Conservation (phyloP, 257 asterid species). For the Pogostemon cablin region DNA sequence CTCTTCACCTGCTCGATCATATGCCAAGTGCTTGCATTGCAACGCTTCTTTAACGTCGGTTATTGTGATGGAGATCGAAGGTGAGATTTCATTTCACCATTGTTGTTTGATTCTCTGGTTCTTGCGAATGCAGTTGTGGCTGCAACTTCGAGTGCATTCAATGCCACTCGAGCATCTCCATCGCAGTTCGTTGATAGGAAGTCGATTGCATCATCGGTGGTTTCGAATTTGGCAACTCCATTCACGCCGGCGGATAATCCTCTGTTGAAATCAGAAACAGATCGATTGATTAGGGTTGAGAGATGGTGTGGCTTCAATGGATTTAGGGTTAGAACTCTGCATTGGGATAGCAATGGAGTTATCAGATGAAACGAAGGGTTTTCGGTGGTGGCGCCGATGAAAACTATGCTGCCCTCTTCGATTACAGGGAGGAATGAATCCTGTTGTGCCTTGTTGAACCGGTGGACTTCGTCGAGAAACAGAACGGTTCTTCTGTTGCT, state of each 20-base stretch:
- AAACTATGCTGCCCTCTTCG: constrained; percentile 85
- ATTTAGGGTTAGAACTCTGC: constrained; percentile 64
- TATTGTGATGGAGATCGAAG: constrained; percentile 16
- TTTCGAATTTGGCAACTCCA: constrained; percentile 25
- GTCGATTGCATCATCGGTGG: constrained; percentile 46
- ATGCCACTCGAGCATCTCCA: constrained; percentile 81
- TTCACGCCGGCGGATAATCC: constrained; percentile 41
- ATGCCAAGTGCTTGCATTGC: constrained; percentile 76
- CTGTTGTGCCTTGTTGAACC: constrained; percentile 89
- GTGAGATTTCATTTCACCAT: background rate
- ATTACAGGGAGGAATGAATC: constrained; percentile 84
- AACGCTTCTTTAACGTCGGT: constrained; percentile 63
- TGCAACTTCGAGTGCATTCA: constrained; percentile 69
- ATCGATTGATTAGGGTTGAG: constrained; percentile 46
- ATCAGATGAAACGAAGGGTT: constrained; percentile 85
- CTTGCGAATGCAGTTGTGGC: constrained; percentile 56
- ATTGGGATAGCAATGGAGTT: constrained; percentile 81
- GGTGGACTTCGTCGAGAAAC: constrained; percentile 87
- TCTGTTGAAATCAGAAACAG: constrained; percentile 42
- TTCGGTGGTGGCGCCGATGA: constrained; percentile 93
- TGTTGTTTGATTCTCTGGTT: background rate
- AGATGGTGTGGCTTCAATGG: constrained; percentile 61
- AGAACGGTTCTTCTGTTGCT: constrained; percentile 54
- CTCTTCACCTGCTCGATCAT: constrained; percentile 78
- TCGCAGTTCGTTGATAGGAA: constrained; percentile 64